A percentile compares a stretch with the other conserved stretches of the same genome.
Evolutionary conservation across 1,284 basidiomycete genomes (phyloP).

Genomic region (Papiliotrema fonsecae): DNA sequence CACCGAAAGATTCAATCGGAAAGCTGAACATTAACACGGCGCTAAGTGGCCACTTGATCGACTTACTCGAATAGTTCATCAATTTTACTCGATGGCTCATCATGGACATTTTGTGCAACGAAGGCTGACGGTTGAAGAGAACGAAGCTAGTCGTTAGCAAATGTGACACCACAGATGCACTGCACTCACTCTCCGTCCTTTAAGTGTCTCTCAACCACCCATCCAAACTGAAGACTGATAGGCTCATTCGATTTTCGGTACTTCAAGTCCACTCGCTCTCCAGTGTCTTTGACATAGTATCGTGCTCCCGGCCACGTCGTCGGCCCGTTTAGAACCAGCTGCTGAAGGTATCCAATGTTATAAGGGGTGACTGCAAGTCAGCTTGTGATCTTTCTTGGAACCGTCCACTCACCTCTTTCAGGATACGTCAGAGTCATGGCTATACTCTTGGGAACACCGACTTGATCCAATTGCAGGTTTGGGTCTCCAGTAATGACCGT

Average conservation of each 20-base stretch:
- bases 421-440: conserved; percentile 98
- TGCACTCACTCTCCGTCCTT: conserved; percentile 89
- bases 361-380: conserved; percentile 78
- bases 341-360: conserved; percentile 91
- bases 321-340: conserved; percentile 94
- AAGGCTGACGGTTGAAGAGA: conserved; percentile 96
- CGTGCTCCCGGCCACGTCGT: conserved; percentile 93
- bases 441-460: conserved; percentile 94
- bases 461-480: conserved; percentile 92
- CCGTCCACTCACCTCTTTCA: conserved; percentile 70
- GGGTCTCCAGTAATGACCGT: conserved; percentile 99
- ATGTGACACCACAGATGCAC: not conserved
- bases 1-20: conserved; percentile 95
- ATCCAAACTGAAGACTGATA: conserved; percentile 87
- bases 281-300: conserved; percentile 96
- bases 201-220: conserved; percentile 97
- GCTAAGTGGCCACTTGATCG: not conserved
- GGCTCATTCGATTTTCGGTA: conserved; percentile 98
- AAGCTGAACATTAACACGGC: conserved; percentile 59
- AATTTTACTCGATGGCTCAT: conserved; percentile 98
- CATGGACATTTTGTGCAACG: conserved; percentile 99
- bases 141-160: conserved; percentile 61
- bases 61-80: conserved; percentile 96
- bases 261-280: conserved; percentile 93
- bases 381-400: not conserved